These are phyloP conservation scores for Pythium monospermum DNA, from an alignment of 352 stramenopile genomes.

Conservation along the genomic window DNA sequence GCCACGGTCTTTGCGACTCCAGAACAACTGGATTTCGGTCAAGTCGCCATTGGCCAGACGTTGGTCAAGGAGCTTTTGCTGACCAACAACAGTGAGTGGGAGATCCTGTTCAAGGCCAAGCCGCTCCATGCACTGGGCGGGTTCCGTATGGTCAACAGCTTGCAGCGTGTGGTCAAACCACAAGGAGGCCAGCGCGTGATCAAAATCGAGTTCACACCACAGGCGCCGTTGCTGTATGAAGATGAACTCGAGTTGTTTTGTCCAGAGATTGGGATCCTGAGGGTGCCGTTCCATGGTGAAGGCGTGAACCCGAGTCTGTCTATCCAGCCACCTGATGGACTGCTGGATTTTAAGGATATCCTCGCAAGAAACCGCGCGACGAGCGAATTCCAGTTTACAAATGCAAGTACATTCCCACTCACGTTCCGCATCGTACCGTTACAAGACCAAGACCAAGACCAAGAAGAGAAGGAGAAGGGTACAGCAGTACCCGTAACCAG, in stretches of 20 bases:
- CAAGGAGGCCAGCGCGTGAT: constrained; percentile 24
- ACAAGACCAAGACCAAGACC: too few relatives aligned
- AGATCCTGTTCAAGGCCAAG: constrained; percentile 38
- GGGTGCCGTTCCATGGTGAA: constrained; percentile 46
- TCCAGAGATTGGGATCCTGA: constrained; percentile 24
- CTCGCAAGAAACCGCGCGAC: constrained; percentile 42
- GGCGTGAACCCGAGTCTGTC: constrained; percentile 76
- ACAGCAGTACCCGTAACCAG: constrained; percentile 1
- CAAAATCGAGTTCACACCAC: constrained; percentile 68
- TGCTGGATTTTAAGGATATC: constrained; percentile 65
- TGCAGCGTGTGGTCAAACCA: constrained; percentile 36
- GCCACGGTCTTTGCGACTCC: constrained; percentile 41
- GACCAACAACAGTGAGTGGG: constrained; percentile 35
- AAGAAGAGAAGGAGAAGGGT: too few relatives aligned
- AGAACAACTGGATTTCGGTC: constrained; percentile 65
- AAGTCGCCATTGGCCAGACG: constrained; percentile 81
- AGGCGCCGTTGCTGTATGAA: constrained; percentile 45
- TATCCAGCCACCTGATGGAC: constrained; percentile 54
- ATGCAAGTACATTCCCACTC: constrained; percentile 64
- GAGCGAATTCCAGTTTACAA: constrained; percentile 49
- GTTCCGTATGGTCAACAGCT: constrained; percentile 74
- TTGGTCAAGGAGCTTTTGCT: constrained; percentile 54
- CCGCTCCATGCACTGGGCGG: constrained; percentile 77
- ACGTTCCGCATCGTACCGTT: constrained; percentile 37
- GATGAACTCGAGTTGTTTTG: constrained; percentile 66